A percentile compares a stretch with the other conserved stretches of the same genome.
These are phyloP conservation scores for Solanum okadae DNA, from an alignment of 257 asterid species.

Conservation along the genomic window DNA sequence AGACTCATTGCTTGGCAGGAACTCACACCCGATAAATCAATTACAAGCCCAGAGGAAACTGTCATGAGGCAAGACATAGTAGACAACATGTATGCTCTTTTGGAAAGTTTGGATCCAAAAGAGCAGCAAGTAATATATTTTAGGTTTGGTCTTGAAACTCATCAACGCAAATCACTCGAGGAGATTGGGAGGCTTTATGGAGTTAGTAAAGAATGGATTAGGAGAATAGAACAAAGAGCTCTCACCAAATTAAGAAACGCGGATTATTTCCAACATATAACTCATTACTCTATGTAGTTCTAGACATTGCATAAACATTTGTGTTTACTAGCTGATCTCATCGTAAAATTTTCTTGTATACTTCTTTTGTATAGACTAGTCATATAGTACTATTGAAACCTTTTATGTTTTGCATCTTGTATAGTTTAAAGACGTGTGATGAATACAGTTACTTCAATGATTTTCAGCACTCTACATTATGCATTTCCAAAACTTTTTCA, in stretches of 20 bases:
- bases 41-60: constrained; percentile 43
- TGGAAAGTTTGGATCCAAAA: constrained; percentile 48
- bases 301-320: not conserved
- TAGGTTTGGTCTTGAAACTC: constrained; percentile 61
- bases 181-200: constrained; percentile 58
- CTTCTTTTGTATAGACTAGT: not conserved
- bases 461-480: not conserved
- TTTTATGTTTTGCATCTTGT: not conserved
- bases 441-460: not conserved
- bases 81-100: constrained; percentile 34
- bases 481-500: not conserved
- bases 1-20: constrained; percentile 33
- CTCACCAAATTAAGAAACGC: constrained; percentile 41
- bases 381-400: not conserved
- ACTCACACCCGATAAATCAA: constrained; percentile 46
- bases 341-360: not conserved
- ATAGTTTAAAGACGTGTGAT: not conserved
- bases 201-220: constrained; percentile 94
- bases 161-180: constrained; percentile 52
- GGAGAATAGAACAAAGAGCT: constrained; percentile 63
- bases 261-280: constrained; percentile 33
- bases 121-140: constrained; percentile 61
- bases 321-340: not conserved
- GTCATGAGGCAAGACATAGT: constrained; percentile 43
- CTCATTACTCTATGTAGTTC: not conserved